phyloP scores from a whole-genome alignment of 306 rosid genomes.

The Trifolium pratense region DNA sequence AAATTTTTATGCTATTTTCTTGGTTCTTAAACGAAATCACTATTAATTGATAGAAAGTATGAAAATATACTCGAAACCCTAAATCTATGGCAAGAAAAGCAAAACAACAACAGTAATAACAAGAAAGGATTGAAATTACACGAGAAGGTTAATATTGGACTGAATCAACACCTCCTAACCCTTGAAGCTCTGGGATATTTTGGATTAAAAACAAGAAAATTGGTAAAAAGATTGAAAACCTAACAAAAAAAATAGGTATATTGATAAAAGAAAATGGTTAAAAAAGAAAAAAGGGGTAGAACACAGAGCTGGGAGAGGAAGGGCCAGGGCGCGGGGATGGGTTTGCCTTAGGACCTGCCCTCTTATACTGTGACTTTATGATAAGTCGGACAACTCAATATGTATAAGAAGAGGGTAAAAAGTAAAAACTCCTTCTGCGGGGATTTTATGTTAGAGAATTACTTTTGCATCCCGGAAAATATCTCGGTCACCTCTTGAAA shows the following conservation, averaged over 20 bases:
- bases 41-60: not conserved
- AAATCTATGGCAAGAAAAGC: constrained; percentile 39
- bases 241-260: constrained; percentile 2
- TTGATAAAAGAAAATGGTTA: not conserved
- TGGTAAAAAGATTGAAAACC: not conserved
- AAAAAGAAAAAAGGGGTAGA: not conserved
- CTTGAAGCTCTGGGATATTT: constrained; percentile 59
- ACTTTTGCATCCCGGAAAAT: too few species aligned
- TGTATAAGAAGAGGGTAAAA: not conserved
- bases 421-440: too few species aligned
- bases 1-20: not conserved
- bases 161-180: constrained; percentile 79
- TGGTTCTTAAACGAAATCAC: not conserved
- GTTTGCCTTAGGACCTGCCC: not conserved
- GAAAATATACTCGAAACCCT: constrained; percentile 27
- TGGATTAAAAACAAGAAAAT: constrained; percentile 36
- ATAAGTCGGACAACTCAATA: not conserved
- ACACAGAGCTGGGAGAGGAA: constrained; percentile 43
- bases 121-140: constrained; percentile 1
- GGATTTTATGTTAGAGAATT: too few species aligned
- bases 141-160: not conserved
- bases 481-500: too few species aligned
- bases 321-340: constrained; percentile 35
- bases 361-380: constrained; percentile 13
- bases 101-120: not conserved